Evolutionary conservation across 306 rosid species (phyloP), one percentile per base, ranked within the genome.

Genomic region (Cucurbita pepo): DNA sequence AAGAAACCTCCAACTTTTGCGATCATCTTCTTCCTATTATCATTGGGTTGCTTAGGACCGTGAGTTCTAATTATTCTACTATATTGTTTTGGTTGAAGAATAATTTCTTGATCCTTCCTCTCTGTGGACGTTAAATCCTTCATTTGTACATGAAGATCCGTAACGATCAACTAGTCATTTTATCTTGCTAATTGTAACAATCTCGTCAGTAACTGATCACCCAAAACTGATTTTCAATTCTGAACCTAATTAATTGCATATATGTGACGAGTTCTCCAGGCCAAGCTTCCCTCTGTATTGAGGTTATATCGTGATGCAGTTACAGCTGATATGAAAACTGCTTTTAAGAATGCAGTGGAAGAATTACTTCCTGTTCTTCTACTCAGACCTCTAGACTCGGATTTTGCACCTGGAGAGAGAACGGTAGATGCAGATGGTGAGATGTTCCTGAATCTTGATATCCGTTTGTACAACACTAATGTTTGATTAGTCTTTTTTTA

Each of bases 31-130:
- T 95, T 76, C 99, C 99, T 69, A 78, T 85, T 64, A 88, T 88
- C 48, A 86, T 95, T 84, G 99, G 99, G 82, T 82, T 95, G 90
- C 99, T 95, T 54, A 91, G 97, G 90, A 95, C 97, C 1, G 99
- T 95, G 85, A 91, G 99, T 88, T 75, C 45, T 51, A 18, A 36
- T 47, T 63, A 38, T 6, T 38, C 13, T 47, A 30, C 48, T 60
- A 37, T 69, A 61, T 9, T 56, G 16, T 53, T 72, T 62, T 78
- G 25, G 56, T 15, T 54, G 76, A 40, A 73, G 43, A 11, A 36
- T 55, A 37, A 12, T 54, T 37, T 52, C 12, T 71, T 18, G 37
- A 10, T 36, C 62, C 47, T 16, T 34, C 61, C 51, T 71, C 34
- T 71, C 30, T 50, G 57, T 25, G 58, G 58, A 34, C 36, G 73